Conservation (phyloP, 352 stramenopile genomes). For the Pilasporangium apinafurcum region DNA sequence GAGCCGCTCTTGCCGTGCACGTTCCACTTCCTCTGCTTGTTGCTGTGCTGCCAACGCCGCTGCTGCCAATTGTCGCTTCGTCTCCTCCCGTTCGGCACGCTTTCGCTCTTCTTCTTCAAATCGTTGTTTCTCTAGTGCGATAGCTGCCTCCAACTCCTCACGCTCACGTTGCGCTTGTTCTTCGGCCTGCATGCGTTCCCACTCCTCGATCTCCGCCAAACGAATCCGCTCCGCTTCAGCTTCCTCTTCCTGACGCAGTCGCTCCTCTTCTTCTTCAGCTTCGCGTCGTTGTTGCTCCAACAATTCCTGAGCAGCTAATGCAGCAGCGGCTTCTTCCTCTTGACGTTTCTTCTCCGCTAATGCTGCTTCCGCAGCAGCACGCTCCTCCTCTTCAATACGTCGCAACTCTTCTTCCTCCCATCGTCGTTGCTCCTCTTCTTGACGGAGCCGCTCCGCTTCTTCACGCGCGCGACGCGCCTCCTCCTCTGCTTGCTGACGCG, state of each 20-base stretch:
- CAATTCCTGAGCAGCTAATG: too few relatives aligned
- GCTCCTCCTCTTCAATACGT: slow-evolving; percentile 14
- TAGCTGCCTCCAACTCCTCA: slow-evolving; percentile 24
- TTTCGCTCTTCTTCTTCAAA: slow-evolving; percentile 9
- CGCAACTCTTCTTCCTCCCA: slow-evolving; percentile 14
- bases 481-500: slow-evolving; percentile 8
- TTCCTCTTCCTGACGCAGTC: slow-evolving; percentile 14
- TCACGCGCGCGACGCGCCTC: slow-evolving; percentile 11
- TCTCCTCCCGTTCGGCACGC: slow-evolving; percentile 15
- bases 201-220: slow-evolving; percentile 16
- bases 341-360: too few relatives aligned
- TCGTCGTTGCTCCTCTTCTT: too few relatives aligned
- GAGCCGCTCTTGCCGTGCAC: slow-evolving; percentile 34
- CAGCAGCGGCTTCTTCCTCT: too few relatives aligned
- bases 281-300: too few relatives aligned
- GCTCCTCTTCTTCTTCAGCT: slow-evolving; percentile 12
- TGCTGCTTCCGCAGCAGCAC: too few relatives aligned
- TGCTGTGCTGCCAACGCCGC: slow-evolving; percentile 31
- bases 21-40: slow-evolving; percentile 39
- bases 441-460: too few relatives aligned
- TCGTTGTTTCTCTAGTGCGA: slow-evolving; percentile 14
- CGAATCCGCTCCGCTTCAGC: too few relatives aligned
- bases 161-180: too few relatives aligned
- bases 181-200: slow-evolving; percentile 2
- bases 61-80: slow-evolving; percentile 38